phyloP scores from a whole-genome alignment of 768 basidiomycete genomes.

The Mrakia hoshinonis region DNA sequence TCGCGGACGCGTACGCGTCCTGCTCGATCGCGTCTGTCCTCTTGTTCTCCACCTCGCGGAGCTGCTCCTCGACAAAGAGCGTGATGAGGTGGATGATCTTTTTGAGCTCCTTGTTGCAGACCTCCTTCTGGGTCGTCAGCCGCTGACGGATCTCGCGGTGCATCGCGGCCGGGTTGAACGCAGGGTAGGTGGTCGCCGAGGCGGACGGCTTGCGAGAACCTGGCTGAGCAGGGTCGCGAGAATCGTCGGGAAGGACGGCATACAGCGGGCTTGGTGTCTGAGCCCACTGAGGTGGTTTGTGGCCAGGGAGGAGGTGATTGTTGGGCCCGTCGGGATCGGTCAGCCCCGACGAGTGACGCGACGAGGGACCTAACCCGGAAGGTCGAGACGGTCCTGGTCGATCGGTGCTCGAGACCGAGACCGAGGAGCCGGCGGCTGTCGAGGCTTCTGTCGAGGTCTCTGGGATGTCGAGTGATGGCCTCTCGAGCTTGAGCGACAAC shows the following conservation, averaged over 20 bases:
- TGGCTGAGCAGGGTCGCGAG: conserved; percentile 12
- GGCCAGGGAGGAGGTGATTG: conserved; percentile 18
- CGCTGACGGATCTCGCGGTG: conserved; percentile 85
- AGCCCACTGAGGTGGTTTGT: conserved; percentile 35
- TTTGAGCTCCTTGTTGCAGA: conserved; percentile 92
- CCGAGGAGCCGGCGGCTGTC: not conserved
- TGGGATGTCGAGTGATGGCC: conserved; percentile 7
- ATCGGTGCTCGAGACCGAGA: conserved; percentile 7
- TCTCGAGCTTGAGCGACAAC: conserved; percentile 34
- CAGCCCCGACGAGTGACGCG: conserved; percentile 19
- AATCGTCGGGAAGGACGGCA: conserved; percentile 31
- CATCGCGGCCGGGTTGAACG: conserved; percentile 43
- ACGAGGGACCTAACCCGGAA: conserved; percentile 17
- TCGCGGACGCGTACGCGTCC: conserved; percentile 40
- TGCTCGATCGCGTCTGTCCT: conserved; percentile 1
- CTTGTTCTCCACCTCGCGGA: conserved; percentile 54
- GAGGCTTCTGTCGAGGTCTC: not conserved
- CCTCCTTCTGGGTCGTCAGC: conserved; percentile 84
- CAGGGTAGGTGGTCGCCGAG: conserved; percentile 28
- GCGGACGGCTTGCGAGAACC: conserved; percentile 28
- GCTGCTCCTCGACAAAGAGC: conserved; percentile 81
- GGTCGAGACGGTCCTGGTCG: not conserved
- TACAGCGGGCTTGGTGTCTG: conserved; percentile 40
- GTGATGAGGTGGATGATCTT: conserved; percentile 92
- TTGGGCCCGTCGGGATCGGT: not conserved